Base-by-base conservation (phyloP, 1,284 basidiomycete genomes). In the Apiotrichum gamsii region DNA sequence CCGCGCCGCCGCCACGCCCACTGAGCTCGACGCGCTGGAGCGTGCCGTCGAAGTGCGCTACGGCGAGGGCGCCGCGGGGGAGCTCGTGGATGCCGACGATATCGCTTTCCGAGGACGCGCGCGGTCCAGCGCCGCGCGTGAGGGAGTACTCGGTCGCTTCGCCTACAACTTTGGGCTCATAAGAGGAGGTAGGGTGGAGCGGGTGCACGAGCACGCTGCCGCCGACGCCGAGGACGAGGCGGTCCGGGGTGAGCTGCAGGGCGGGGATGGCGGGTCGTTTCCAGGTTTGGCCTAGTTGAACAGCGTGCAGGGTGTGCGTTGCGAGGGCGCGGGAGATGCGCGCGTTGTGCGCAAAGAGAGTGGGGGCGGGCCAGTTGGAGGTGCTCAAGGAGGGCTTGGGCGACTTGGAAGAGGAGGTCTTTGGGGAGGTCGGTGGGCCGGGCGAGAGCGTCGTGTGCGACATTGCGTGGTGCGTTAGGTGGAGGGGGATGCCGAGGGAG, bases 1-100 rank as follows among this genome's bases (percentile, higher is more conserved):
- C 43, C 15, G 3, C 28, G 16, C 29, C 35, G 29, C 13, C 20
- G n/a, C 16, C 25, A 3, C 16, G 21, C 16, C 13, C 38, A 18
- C 15, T 30, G 10, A 57, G 47, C 19, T 25, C 39, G 47, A 55
- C 49, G 6, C 60, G 60, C 49, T 64, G 64, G 9, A 69, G 39
- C 15, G 58, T 63, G 28, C 67, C 65, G 51, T 67, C 62, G 39
- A 60, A 65, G 43, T 67, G 66, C 5, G 62, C 64, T 9, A 66
- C 48, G 14, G 51, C 53, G 1, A 64, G 18, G 24, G 49, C 43
- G 4, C 50, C 47, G 1, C 34, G n/a, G 4, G 45, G 47, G 10
- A 64, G 49, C 6, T 51, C 45, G 31, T 58, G 56, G 9, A 65
- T 36, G 3, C 64, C 65, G 10, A 69, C 54, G 2, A 69, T 57